A percentile compares a stretch with the other conserved stretches of the same genome.
These are phyloP conservation scores for Rhizoclosmatium globosum DNA, from an alignment of 192 early-diverging fungal genomes.

Conservation along the genomic window DNA sequence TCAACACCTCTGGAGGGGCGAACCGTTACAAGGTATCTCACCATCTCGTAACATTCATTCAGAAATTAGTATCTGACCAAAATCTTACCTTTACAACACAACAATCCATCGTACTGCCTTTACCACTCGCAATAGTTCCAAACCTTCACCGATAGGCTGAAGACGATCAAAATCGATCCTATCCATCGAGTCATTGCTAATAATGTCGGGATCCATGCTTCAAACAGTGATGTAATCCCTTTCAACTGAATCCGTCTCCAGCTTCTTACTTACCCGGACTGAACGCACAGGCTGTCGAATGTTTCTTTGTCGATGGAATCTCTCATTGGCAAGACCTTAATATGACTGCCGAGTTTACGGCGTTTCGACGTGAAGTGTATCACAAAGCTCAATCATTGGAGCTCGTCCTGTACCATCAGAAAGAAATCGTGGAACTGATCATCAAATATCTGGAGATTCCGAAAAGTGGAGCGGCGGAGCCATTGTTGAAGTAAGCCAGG, in stretches of 20 bases:
- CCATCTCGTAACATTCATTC: slow-evolving; percentile 19
- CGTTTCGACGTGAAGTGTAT: slow-evolving; percentile 73
- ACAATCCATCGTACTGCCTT: background rate
- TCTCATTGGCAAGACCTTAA: slow-evolving; percentile 91
- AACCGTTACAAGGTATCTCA: slow-evolving; percentile 71
- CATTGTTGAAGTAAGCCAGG: slow-evolving; percentile 79
- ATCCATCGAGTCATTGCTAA: slow-evolving; percentile 67
- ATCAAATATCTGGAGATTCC: slow-evolving; percentile 69
- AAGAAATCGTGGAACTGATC: slow-evolving; percentile 71
- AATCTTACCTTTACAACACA: background rate
- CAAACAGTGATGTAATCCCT: slow-evolving; percentile 18
- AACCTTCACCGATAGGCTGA: slow-evolving; percentile 71
- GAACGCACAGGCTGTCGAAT: slow-evolving; percentile 59
- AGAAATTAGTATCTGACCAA: background rate
- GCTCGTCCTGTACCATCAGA: slow-evolving; percentile 92
- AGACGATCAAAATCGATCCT: slow-evolving; percentile 86
- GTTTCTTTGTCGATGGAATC: slow-evolving; percentile 87
- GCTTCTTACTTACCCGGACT: background rate
- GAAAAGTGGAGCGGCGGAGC: slow-evolving; percentile 77
- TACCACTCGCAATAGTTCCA: slow-evolving; percentile 64
- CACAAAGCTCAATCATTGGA: slow-evolving; percentile 77
- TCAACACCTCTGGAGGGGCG: slow-evolving; percentile 71
- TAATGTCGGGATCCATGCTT: slow-evolving; percentile 50
- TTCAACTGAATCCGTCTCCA: slow-evolving; percentile 1
- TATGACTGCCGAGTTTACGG: slow-evolving; percentile 80